Evolutionary conservation across 108 stramenopile species (phyloP).

Genomic region (Heterococcus sp.): DNA sequence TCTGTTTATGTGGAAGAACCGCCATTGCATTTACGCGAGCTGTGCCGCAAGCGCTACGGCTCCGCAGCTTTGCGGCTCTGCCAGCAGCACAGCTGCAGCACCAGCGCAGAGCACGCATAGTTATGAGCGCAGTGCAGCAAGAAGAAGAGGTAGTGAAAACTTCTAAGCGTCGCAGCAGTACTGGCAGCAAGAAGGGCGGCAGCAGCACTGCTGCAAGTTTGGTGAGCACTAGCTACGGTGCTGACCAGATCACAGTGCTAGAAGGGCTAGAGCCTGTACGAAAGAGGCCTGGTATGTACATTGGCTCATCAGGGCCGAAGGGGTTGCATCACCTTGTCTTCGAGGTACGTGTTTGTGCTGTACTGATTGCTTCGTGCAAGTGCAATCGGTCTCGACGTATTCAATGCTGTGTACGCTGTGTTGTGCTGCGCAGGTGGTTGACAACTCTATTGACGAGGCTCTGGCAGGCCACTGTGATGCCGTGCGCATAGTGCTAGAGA

Average conservation of each 20-base stretch:
- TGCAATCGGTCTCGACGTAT: too few species aligned
- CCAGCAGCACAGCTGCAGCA: too few species aligned
- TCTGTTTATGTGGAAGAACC: too few species aligned
- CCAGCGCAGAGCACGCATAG: background rate
- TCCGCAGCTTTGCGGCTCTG: too few species aligned
- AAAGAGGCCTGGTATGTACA: constrained; percentile 89
- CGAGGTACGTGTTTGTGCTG: constrained; percentile 65
- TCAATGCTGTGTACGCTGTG: too few species aligned
- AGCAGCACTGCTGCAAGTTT: background rate
- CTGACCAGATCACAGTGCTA: constrained; percentile 90
- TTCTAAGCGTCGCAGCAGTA: too few species aligned
- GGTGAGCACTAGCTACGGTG: constrained; percentile 63
- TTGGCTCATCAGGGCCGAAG: constrained; percentile 86
- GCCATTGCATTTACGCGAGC: too few species aligned
- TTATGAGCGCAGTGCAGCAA: background rate
- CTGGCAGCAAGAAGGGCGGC: background rate
- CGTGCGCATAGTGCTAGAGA: constrained; percentile 65
- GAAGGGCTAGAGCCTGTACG: constrained; percentile 88
- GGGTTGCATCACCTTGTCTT: constrained; percentile 89
- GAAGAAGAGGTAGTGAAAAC: too few species aligned
- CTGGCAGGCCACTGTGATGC: constrained; percentile 80
- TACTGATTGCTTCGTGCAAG: too few species aligned
- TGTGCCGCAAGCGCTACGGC: too few species aligned
- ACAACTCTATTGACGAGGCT: constrained; percentile 91
- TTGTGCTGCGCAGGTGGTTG: constrained; percentile 71